Evolutionary conservation across 192 early-diverging fungal species (phyloP).

Genomic region (Umbelopsis ramanniana): DNA sequence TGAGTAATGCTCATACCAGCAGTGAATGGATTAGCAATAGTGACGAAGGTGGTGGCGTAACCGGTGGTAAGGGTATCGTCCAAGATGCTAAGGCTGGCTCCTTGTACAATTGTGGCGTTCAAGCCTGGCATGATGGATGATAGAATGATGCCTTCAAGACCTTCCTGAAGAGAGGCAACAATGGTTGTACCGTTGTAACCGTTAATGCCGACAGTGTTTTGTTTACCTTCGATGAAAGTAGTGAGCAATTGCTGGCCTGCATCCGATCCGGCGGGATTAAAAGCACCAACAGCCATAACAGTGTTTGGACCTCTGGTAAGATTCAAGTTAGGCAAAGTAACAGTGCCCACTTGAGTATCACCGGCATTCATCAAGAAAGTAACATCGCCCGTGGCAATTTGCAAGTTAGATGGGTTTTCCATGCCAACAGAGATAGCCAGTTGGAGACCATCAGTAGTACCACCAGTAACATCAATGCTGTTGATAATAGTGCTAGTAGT

Average conservation of each 20-base stretch:
- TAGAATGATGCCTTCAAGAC: slow-evolving; percentile 46
- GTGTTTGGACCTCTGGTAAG: slow-evolving; percentile 50
- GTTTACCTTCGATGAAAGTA: slow-evolving; percentile 52
- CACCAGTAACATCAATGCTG: slow-evolving; percentile 59
- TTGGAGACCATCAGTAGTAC: slow-evolving; percentile 42
- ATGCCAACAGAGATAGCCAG: slow-evolving; percentile 49
- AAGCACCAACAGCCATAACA: slow-evolving; percentile 45
- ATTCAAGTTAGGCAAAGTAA: slow-evolving; percentile 49
- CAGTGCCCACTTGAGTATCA: slow-evolving; percentile 50
- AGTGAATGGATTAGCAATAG: slow-evolving; percentile 58
- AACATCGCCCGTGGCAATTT: slow-evolving; percentile 56
- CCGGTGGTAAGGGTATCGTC: slow-evolving; percentile 44
- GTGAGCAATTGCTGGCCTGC: slow-evolving; percentile 54
- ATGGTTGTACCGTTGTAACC: slow-evolving; percentile 49
- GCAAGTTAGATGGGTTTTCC: slow-evolving; percentile 48
- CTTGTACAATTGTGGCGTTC: slow-evolving; percentile 45
- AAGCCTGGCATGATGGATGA: slow-evolving; percentile 53
- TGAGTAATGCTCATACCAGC: slow-evolving; percentile 52
- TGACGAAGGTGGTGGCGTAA: slow-evolving; percentile 50
- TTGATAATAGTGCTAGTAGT: slow-evolving; percentile 54
- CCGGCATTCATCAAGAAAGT: slow-evolving; percentile 49
- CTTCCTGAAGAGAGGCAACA: slow-evolving; percentile 51
- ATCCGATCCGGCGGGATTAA: slow-evolving; percentile 47
- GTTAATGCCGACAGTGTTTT: slow-evolving; percentile 45
- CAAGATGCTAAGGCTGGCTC: slow-evolving; percentile 46